A percentile compares a stretch with the other conserved stretches of the same genome.
phyloP scores from a whole-genome alignment of 352 stramenopile genomes.

The Phytophthora nicotianae region DNA sequence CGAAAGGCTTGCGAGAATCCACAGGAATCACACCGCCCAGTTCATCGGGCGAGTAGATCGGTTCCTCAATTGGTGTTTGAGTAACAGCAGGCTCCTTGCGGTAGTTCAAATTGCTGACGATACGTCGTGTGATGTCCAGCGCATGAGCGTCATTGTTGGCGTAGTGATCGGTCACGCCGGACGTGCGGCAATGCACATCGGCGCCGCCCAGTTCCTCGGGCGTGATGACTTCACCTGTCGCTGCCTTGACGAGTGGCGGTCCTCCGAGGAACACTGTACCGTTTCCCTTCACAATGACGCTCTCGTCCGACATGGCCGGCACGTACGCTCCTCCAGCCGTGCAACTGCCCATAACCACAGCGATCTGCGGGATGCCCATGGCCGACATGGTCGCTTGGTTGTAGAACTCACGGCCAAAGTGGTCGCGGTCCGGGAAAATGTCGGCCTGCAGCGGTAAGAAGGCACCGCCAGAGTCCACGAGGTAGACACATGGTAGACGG shows the following conservation, averaged over 20 bases:
- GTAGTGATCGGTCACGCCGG: conserved; percentile 97
- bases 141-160: conserved; percentile 96
- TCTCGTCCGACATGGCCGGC: conserved; percentile 98
- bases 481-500: conserved; percentile 96
- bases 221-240: conserved; percentile 96
- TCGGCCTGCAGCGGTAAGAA: conserved; percentile 96
- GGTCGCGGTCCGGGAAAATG: conserved; percentile 97
- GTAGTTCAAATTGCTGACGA: conserved; percentile 93
- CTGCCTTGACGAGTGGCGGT: conserved; percentile 97
- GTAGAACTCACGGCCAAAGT: conserved; percentile 99
- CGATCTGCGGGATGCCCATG: conserved; percentile 95
- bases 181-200: conserved; percentile 90
- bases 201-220: conserved; percentile 96
- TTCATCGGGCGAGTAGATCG: conserved; percentile 92
- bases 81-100: conserved; percentile 41
- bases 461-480: conserved; percentile 95
- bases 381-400: conserved; percentile 98
- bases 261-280: conserved; percentile 98
- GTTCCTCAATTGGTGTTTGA: conserved; percentile 90
- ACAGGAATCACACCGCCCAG: conserved; percentile 94
- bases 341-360: conserved; percentile 97
- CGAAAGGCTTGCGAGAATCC: conserved; percentile 95
- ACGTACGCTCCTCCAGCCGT: conserved; percentile 97
- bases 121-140: conserved; percentile 89
- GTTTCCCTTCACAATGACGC: conserved; percentile 96